Percentiles rank a stretch among this genome's conserved stretches.
These are phyloP conservation scores for Plantago ovata DNA, from an alignment of 257 asterid species.

Conservation along the genomic window DNA sequence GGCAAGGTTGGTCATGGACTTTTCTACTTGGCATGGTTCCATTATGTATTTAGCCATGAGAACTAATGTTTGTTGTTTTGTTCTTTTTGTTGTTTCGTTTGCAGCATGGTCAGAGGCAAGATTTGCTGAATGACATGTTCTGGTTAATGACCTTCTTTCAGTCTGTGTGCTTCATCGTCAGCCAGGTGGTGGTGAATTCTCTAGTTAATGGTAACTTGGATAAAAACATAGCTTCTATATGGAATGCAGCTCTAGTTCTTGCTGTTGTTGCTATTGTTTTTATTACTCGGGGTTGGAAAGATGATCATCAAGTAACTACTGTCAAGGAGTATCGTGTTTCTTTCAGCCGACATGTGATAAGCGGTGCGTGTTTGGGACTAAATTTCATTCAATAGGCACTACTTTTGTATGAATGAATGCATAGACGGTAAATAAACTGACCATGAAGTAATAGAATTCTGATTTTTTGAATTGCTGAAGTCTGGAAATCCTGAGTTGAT, in stretches of 20 bases:
- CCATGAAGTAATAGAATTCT: not conserved
- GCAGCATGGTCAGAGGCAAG: slow-evolving; percentile 91
- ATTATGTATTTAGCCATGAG: slow-evolving; percentile 3
- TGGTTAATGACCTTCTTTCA: slow-evolving; percentile 87
- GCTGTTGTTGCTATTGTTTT: slow-evolving; percentile 43
- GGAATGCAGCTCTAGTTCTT: slow-evolving; percentile 46
- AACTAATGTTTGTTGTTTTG: slow-evolving; percentile 1
- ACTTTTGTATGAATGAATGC: not conserved
- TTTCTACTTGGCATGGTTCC: slow-evolving; percentile 8
- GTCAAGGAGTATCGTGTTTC: slow-evolving; percentile 51
- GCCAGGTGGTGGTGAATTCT: slow-evolving; percentile 76
- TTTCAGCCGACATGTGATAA: slow-evolving; percentile 38
- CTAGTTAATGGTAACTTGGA: slow-evolving; percentile 41
- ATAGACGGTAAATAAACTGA: slow-evolving; percentile 1
- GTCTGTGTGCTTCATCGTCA: slow-evolving; percentile 58
- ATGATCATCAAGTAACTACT: slow-evolving; percentile 34
- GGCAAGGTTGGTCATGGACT: slow-evolving; percentile 54
- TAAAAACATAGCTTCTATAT: slow-evolving; percentile 36
- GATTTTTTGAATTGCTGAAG: slow-evolving; percentile 4
- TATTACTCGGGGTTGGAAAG: slow-evolving; percentile 58
- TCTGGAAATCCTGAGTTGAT: slow-evolving; percentile 3
- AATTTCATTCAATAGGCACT: not conserved
- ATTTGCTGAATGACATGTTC: slow-evolving; percentile 78
- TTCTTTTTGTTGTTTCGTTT: not conserved
- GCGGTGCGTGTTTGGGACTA: slow-evolving; percentile 43